Evolutionary conservation across 2,329 filamentous ascomycete species (phyloP).

Genomic region (Fusarium algeriense): DNA sequence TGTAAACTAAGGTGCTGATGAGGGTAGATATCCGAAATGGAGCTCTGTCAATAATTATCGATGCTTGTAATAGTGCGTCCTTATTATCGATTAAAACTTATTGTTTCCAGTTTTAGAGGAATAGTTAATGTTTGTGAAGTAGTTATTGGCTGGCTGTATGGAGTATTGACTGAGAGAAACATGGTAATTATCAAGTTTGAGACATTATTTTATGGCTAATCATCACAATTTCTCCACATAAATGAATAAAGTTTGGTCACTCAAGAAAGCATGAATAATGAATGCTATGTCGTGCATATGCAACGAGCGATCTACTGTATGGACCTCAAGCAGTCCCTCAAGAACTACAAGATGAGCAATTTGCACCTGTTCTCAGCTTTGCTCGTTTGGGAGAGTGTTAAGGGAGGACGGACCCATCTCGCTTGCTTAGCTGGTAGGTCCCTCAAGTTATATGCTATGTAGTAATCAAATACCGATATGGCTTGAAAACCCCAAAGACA

Average conservation of each 20-base stretch:
- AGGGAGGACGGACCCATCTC: slow-evolving; percentile 39
- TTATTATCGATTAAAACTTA: not conserved
- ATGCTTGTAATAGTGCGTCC: slow-evolving; percentile 3
- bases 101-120: slow-evolving; percentile 9
- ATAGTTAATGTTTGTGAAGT: not conserved
- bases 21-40: slow-evolving; percentile 29
- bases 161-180: slow-evolving; percentile 6
- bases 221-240: slow-evolving; percentile 24
- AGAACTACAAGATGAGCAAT: slow-evolving; percentile 9
- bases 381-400: slow-evolving; percentile 8
- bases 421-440: slow-evolving; percentile 25
- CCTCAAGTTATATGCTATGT: slow-evolving; percentile 36
- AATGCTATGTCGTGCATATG: slow-evolving; percentile 37
- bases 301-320: slow-evolving; percentile 24
- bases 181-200: slow-evolving; percentile 6
- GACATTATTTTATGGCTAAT: slow-evolving; percentile 13
- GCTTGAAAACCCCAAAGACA: slow-evolving; percentile 17
- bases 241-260: slow-evolving; percentile 27
- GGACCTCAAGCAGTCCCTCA: slow-evolving; percentile 9
- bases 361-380: slow-evolving; percentile 21
- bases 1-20: slow-evolving; percentile 28
- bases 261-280: slow-evolving; percentile 33
- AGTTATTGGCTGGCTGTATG: not conserved
- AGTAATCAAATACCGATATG: slow-evolving; percentile 44
- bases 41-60: slow-evolving; percentile 22